Base-by-base conservation (phyloP, 2,329 filamentous ascomycete genomes). In the Alternaria brassicicola region DNA sequence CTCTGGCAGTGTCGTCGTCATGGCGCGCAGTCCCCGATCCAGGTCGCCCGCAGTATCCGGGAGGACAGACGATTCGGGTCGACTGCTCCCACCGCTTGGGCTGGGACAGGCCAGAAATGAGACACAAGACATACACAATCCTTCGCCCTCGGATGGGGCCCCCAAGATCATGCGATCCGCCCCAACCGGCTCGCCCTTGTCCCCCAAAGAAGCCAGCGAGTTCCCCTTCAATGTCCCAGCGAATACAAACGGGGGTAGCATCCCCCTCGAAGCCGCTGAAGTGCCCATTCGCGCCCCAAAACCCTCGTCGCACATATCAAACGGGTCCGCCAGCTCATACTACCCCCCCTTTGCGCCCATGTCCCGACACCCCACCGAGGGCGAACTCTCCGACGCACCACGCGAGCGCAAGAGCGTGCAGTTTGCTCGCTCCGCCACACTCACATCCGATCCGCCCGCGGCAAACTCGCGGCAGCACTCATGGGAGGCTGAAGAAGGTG, bases 321-420 rank as follows among this genome's bases (percentile, higher is more conserved):
- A 74, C 41, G 67, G 56, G 26, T 69, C 70, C 6, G 61, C 62
- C 7, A 55, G 57, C 39, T 65, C 65, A 17, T 68, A 72, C 56
- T 69, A 70, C 50, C 68, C 67, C 48, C 64, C 73, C 30, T 71
- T 76, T 61, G 70, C 67, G 30, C 73, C 74, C 31, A 59, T 75
- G 30, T 75, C 73, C 39, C 66, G 73, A 35, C 70, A 67, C 52
- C 64, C 65, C 35, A 76, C 73, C 52, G 73, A 76, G 33, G 72
- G 66, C 23, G 72, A 73, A 4, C 59, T 68, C 2, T 70, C 70
- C 17, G 74, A 76, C 31, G 68, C 64, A 10, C 70, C 75, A 6
- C 70, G 68, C 13, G 81, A 82, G 19, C 81, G 87, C 49, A 85
- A 86, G 55, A 94, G 89, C 72, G 91, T 96, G 3, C 91, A 95